Evolutionary conservation across 2,329 filamentous ascomycete species (phyloP).

Genomic region (Fusarium longipes): DNA sequence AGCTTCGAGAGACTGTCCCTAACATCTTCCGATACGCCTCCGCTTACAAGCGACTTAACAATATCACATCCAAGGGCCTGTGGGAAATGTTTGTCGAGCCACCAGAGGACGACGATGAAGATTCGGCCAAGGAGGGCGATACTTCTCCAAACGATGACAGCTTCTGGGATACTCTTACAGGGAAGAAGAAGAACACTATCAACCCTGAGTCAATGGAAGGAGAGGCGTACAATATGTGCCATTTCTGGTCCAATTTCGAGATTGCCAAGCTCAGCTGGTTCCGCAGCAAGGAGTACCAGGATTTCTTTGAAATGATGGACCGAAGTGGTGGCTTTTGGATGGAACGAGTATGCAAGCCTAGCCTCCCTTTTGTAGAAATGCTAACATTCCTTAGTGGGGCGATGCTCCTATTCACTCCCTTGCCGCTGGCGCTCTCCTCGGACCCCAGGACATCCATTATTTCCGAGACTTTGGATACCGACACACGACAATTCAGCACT

Average conservation of each 20-base stretch:
- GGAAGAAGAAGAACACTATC: conserved; percentile 78
- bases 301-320: conserved; percentile 99
- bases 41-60: conserved; percentile 93
- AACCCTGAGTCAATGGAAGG: conserved; percentile 96
- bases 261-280: conserved; percentile 96
- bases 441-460: conserved; percentile 90
- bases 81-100: conserved; percentile 99
- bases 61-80: conserved; percentile 87
- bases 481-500: conserved; percentile 99
- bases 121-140: conserved; percentile 71
- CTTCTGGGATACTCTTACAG: conserved; percentile 77
- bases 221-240: conserved; percentile 99
- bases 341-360: conserved; percentile 76
- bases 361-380: conserved; percentile 11
- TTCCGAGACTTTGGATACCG: conserved; percentile 99
- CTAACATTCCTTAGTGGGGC: conserved; percentile 77
- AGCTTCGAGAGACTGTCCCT: conserved; percentile 95
- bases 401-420: conserved; percentile 98
- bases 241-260: conserved; percentile 99
- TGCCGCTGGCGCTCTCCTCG: conserved; percentile 87
- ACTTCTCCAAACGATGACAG: conserved; percentile 83
- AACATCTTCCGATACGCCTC: conserved; percentile 99
- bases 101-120: conserved; percentile 70
- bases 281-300: conserved; percentile 95
- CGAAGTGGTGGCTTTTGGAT: conserved; percentile 98